Base-by-base conservation (phyloP, 768 basidiomycete species). In the Infundibulicybe gibba region DNA sequence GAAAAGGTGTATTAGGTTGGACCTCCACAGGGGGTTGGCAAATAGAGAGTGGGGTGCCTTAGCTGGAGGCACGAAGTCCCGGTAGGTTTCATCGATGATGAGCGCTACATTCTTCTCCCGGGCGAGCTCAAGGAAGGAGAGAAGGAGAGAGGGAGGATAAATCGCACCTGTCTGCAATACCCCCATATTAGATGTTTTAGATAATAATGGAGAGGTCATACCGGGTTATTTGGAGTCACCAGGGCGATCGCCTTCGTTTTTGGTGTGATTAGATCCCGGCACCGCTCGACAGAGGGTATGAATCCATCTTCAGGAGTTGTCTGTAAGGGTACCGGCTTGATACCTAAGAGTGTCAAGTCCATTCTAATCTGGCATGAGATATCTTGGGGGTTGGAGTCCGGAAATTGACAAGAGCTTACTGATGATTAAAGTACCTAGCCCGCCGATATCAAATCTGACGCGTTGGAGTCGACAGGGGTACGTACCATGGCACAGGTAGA, bases 21-120 rank as follows among this genome's bases (percentile, higher is more conserved):
- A 60, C 16, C 85, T 69, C 89, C 89, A 92, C 19, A 66, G 16
- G 44, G 54, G 40, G 17, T 57, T 8, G 6, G 42, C 77, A 63
- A 34, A 49, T 2, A 88, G 87, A 15, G 87, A 68, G 31, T 53
- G 49, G 56, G 88, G 86, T 0, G 86, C 81, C 15, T 54, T 54
- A 4, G 64, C 56, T 5, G 64, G 56, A n/a, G 66, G 51, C n/a
- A 76, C 61, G 56, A 93, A 91, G 60, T 93, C 90, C 11, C 90
- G 77, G 63, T 94, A 94, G 1, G 91, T 93, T 65, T 92, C 90
- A 63, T 94, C 91, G n/a, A 94, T 41, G 32, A 93, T 72, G 17
- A 93, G 74, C 0, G 88, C 83, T 14, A 91, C 55, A 1, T 72
- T 68, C 20, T 71, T 61, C 43, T 73, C 65, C 16, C 57, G 64